phyloP scores from a whole-genome alignment of 2,329 filamentous ascomycete genomes.

The Elsinoe ampelina region DNA sequence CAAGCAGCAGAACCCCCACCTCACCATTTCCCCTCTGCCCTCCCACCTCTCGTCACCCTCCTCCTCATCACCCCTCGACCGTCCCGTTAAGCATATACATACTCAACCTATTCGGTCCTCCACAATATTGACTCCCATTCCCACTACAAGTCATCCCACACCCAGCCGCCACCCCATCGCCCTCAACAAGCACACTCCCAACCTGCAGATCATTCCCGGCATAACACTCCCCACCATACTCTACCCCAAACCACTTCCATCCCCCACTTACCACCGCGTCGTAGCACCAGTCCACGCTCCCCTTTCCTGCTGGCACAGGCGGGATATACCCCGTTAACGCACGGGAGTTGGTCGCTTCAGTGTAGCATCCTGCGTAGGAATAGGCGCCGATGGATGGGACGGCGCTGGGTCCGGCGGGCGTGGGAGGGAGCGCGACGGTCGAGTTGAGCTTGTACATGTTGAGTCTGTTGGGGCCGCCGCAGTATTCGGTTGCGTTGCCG shows the following conservation, averaged over 20 bases:
- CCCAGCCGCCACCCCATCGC: neutral
- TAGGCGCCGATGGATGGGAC: neutral
- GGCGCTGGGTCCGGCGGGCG: neutral
- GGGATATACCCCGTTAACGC: constrained; percentile 22
- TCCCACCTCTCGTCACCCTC: no score
- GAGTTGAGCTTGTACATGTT: constrained; percentile 22
- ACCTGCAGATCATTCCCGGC: constrained; percentile 21
- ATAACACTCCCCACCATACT: constrained; percentile 31
- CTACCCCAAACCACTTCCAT: constrained; percentile 31
- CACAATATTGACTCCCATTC: constrained; percentile 22
- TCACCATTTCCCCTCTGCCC: no score
- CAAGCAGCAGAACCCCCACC: no score
- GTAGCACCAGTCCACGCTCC: neutral
- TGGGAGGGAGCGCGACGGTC: constrained; percentile 11
- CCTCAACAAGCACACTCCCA: neutral
- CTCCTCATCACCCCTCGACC: no score
- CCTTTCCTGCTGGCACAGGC: neutral
- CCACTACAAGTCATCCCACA: constrained; percentile 24
- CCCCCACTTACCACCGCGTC: constrained; percentile 3
- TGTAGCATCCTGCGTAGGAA: constrained; percentile 23
- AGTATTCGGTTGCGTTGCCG: constrained; percentile 24
- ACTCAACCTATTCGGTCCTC: constrained; percentile 22
- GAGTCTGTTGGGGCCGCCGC: constrained; percentile 25
- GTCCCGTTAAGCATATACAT: constrained; percentile 18
- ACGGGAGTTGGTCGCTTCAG: constrained; percentile 21